These are phyloP conservation scores for Pisolithus microcarpus DNA, from an alignment of 768 basidiomycete species.

Conservation along the genomic window DNA sequence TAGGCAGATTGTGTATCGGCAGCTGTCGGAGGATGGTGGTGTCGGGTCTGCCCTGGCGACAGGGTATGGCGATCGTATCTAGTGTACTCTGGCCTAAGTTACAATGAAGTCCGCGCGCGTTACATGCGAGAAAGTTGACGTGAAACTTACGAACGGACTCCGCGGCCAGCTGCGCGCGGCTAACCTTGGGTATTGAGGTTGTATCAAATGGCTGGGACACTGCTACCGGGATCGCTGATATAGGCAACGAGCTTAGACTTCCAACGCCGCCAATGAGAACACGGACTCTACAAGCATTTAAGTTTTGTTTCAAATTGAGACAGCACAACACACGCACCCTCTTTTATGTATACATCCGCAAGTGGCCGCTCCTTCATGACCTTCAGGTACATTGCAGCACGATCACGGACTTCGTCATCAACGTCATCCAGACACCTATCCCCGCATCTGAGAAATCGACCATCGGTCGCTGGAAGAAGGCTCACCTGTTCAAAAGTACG, in stretches of 20 bases:
- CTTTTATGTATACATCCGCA: conserved; percentile 83
- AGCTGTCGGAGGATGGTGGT: conserved; percentile 71
- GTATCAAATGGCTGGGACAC: conserved; percentile 73
- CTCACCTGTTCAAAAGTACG: conserved; percentile 77
- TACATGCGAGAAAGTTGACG: neutral
- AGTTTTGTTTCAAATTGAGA: neutral
- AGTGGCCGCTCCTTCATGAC: conserved; percentile 73
- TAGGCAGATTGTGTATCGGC: conserved; percentile 88
- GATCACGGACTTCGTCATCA: conserved; percentile 97
- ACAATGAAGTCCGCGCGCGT: conserved; percentile 8
- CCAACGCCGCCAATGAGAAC: conserved; percentile 83
- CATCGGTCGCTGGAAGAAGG: conserved; percentile 4
- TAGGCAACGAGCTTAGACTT: conserved; percentile 91
- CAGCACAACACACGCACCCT: conserved; percentile 50
- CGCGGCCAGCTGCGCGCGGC: conserved; percentile 83
- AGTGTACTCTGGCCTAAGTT: conserved; percentile 73
- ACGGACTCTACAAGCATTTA: conserved; percentile 67
- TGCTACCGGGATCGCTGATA: conserved; percentile 74
- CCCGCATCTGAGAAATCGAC: conserved; percentile 3
- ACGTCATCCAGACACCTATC: conserved; percentile 92
- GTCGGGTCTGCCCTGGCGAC: conserved; percentile 47
- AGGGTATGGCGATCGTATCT: conserved; percentile 77
- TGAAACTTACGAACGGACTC: conserved; percentile 71
- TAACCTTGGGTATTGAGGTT: conserved; percentile 86
- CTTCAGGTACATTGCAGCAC: conserved; percentile 90